Evolutionary conservation across 139 green algal species (phyloP).

Genomic region (Tetradesmus lagerheimii): DNA sequence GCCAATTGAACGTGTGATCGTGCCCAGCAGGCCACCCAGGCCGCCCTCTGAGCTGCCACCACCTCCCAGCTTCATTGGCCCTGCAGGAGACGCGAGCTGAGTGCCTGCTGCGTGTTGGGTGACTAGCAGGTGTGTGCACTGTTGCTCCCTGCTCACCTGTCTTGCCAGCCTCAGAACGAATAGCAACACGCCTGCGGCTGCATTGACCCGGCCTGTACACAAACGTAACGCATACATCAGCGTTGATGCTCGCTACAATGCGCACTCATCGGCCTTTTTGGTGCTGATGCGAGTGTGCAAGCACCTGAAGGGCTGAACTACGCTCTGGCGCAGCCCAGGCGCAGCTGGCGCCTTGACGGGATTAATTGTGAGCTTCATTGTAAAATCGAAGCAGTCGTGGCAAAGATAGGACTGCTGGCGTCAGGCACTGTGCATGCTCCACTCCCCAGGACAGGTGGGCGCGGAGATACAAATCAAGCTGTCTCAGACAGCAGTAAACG

Average conservation of each 20-base stretch:
- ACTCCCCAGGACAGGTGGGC: not conserved
- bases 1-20: constrained; percentile 33
- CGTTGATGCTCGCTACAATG: constrained; percentile 1
- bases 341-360: not conserved
- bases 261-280: not conserved
- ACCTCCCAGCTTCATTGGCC: constrained; percentile 11
- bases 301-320: constrained; percentile 4
- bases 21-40: constrained; percentile 29
- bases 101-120: not conserved
- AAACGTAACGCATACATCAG: not conserved
- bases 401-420: not conserved
- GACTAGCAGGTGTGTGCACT: not conserved
- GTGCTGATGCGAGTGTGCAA: not conserved
- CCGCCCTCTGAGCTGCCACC: not conserved
- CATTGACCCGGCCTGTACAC: not conserved
- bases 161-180: constrained; percentile 36
- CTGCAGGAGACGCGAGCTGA: not conserved
- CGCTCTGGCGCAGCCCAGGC: not conserved
- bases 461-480: not conserved
- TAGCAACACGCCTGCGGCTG: constrained; percentile 21
- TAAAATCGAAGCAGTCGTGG: not conserved
- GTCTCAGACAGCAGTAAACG: not conserved
- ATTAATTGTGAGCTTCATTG: not conserved
- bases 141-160: constrained; percentile 24
- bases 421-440: not conserved